Base-by-base conservation (phyloP, 2,329 filamentous ascomycete genomes). In the Talaromyces sp. region DNA sequence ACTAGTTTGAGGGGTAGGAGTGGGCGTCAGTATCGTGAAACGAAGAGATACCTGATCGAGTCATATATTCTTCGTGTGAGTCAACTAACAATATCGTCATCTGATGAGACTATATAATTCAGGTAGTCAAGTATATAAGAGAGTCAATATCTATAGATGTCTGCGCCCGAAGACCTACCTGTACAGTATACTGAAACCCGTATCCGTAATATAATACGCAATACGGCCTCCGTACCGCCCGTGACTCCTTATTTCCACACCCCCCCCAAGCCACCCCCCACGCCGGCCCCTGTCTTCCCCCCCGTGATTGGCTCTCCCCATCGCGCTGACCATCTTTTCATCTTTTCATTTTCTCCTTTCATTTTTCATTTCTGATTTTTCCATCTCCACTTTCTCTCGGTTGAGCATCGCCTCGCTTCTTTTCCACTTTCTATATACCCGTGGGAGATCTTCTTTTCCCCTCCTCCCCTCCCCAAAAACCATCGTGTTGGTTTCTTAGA, bases 1-100 rank as follows among this genome's bases (percentile, higher is more conserved):
- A 51, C 59, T 63, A 61, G 61, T 55, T 46, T 63, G 60, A 62
- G 59, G 59, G 59, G 61, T 63, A 57, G 51, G n/a, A 17, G 24
- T 29, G 44, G 20, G 27, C 42, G 35, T 48, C 47, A 36, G 41
- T 49, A 9, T 10, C 13, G 14, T 35, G 3, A 16, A 35, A 35
- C 13, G n/a, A n/a, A n/a, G n/a, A n/a, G n/a, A n/a, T n/a, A n/a
- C n/a, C n/a, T n/a, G n/a, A n/a, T n/a, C n/a, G n/a, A n/a, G n/a
- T n/a, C n/a, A n/a, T n/a, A n/a, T n/a, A n/a, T n/a, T n/a, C n/a
- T n/a, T n/a, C n/a, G n/a, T n/a, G n/a, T n/a, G n/a, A n/a, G n/a
- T n/a, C n/a, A n/a, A n/a, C n/a, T n/a, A n/a, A n/a, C n/a, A n/a
- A n/a, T n/a, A n/a, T n/a, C n/a, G n/a, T n/a, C n/a, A n/a, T n/a